phyloP scores from a whole-genome alignment of 768 basidiomycete species.

The Pilatotrama ljubarskyi region DNA sequence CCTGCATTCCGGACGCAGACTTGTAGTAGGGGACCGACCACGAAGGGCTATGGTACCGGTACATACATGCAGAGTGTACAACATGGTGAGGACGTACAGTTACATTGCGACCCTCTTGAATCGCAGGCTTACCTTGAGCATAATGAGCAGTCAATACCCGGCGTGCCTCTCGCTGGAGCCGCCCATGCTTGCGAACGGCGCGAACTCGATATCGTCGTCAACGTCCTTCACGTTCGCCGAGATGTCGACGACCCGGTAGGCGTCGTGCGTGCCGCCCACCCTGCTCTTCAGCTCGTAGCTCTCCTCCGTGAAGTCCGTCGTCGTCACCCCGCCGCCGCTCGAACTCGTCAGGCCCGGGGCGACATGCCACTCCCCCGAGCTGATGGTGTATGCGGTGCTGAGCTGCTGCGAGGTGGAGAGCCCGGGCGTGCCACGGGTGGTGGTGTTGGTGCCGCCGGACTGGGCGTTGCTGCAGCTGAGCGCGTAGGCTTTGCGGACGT shows the following conservation, averaged over 20 bases:
- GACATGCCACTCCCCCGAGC: neutral
- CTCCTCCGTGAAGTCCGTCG: neutral
- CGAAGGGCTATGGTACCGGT: no score
- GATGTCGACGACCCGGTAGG: no score
- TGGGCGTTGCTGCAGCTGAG: neutral
- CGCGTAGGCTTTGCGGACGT: constrained; percentile 42
- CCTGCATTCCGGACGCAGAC: no score
- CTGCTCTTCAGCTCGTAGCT: neutral
- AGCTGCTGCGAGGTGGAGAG: neutral
- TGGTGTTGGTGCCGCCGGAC: neutral
- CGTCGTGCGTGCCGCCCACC: no score
- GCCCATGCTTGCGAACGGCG: no score
- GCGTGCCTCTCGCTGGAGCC: no score
- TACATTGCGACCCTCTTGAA: no score
- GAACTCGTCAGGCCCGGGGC: neutral
- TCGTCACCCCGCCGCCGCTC: neutral
- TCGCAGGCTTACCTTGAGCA: no score
- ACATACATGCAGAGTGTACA: no score
- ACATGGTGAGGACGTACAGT: no score
- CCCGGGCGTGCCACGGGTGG: neutral
- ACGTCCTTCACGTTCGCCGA: neutral
- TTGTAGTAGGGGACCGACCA: no score
- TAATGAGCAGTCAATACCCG: no score
- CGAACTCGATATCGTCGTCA: neutral
- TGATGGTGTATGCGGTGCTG: neutral